Conservation (phyloP, 345 rosid genomes). For the Barbarea vulgaris region DNA sequence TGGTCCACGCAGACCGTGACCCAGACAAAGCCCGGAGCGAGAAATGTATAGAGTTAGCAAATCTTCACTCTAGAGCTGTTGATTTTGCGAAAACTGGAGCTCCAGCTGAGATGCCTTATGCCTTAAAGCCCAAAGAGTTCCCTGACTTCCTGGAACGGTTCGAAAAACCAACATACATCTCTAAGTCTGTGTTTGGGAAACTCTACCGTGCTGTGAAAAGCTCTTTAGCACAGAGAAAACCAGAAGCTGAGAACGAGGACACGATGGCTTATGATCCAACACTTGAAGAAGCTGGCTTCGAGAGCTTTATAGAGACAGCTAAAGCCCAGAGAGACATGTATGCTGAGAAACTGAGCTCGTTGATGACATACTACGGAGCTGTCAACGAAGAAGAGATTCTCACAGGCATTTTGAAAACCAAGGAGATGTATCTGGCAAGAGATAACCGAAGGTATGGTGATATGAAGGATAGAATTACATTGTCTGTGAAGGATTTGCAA, state of each 20-base stretch:
- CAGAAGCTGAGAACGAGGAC: constrained; percentile 45
- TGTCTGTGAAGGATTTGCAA: constrained; percentile 58
- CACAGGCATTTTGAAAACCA: constrained; percentile 69
- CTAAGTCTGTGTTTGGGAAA: constrained; percentile 70
- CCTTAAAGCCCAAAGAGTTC: constrained; percentile 75
- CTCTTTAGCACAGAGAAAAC: constrained; percentile 32
- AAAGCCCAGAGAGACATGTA: constrained; percentile 57
- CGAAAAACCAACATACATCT: constrained; percentile 62
- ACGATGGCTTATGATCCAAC: constrained; percentile 60
- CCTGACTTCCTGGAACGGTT: constrained; percentile 91
- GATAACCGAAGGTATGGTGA: constrained; percentile 80
- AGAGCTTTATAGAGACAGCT: constrained; percentile 55
- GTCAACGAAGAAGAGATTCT: constrained; percentile 81
- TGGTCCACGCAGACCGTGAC: constrained; percentile 82
- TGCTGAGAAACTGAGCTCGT: constrained; percentile 55
- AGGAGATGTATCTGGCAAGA: constrained; percentile 62
- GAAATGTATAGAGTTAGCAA: constrained; percentile 77
- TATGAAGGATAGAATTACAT: constrained; percentile 69
- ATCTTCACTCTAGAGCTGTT: constrained; percentile 91
- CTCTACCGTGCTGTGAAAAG: constrained; percentile 65
- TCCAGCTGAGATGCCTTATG: constrained; percentile 87
- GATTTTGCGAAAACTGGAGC: constrained; percentile 97
- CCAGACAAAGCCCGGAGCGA: constrained; percentile 70
- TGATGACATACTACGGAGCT: constrained; percentile 71
- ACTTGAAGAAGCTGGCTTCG: constrained; percentile 71